These are phyloP conservation scores for Saccharum spontaneum DNA, from an alignment of 176 grass and related monocot genomes.

Conservation along the genomic window DNA sequence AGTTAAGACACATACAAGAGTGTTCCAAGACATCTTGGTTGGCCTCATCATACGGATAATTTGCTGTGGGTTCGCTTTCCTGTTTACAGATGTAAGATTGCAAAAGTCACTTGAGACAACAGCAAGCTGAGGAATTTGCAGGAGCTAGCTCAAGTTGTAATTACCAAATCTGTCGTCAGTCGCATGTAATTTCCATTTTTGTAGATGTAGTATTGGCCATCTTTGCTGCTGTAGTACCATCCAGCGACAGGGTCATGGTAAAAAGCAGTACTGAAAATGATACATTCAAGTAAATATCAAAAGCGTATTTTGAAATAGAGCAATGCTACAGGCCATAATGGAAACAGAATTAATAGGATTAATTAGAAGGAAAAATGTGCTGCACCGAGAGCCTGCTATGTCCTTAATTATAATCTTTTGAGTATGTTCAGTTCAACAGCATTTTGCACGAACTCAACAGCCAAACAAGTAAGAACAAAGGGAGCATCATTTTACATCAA, in stretches of 20 bases:
- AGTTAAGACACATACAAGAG: constrained; percentile 39
- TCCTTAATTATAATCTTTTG: background rate
- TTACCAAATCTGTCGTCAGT: constrained; percentile 40
- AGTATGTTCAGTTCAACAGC: background rate
- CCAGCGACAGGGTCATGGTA: constrained; percentile 79
- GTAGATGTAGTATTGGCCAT: constrained; percentile 69
- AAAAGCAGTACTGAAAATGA: constrained; percentile 78
- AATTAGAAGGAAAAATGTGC: background rate
- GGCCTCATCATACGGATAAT: constrained; percentile 35
- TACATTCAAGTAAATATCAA: constrained; percentile 25
- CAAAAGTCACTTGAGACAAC: background rate
- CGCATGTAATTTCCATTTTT: constrained; percentile 62
- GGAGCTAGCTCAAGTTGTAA: background rate
- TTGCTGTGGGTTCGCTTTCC: constrained; percentile 33
- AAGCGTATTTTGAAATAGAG: background rate
- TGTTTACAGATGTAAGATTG: constrained; percentile 38
- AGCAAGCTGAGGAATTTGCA: constrained; percentile 8
- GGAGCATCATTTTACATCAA: background rate
- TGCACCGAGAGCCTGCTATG: background rate
- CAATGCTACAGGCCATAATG: background rate
- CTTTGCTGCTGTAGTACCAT: constrained; percentile 81
- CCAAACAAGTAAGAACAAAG: constrained; percentile 8
- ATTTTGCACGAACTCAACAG: background rate
- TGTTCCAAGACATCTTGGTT: constrained; percentile 29
- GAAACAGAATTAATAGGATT: background rate